Percentiles rank a stretch among this genome's conserved stretches.
phyloP scores from a whole-genome alignment of 2,329 filamentous ascomycete species.

The Juglanconis juglandina region DNA sequence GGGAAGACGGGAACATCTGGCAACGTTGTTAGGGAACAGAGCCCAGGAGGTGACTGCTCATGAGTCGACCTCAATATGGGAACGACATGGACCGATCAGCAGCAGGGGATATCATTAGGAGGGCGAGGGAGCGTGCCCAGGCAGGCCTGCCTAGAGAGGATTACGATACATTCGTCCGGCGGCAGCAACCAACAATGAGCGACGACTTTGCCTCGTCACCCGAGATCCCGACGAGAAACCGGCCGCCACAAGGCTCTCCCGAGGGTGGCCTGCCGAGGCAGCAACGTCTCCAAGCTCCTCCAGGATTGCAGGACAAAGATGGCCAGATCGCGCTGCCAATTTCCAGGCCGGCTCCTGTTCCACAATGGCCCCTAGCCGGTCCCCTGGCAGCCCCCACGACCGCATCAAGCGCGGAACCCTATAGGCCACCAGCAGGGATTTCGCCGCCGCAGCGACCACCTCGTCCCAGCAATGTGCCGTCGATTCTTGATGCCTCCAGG shows the following conservation, averaged over 20 bases:
- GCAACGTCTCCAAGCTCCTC: conserved; percentile 31
- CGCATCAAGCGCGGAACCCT: conserved; percentile 36
- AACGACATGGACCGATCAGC: conserved; percentile 46
- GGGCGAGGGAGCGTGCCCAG: conserved; percentile 52
- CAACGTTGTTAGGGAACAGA: conserved; percentile 22
- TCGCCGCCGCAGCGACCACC: conserved; percentile 56
- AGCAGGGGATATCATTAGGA: conserved; percentile 48
- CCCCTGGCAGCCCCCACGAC: conserved; percentile 34
- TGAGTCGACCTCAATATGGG: conserved; percentile 56
- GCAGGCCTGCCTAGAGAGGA: conserved; percentile 35
- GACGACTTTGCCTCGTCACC: conserved; percentile 25
- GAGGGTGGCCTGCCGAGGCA: conserved; percentile 23
- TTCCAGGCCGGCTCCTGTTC: conserved; percentile 48
- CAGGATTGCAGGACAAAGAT: conserved; percentile 34
- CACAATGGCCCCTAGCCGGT: conserved; percentile 52
- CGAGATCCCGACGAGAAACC: conserved; percentile 27
- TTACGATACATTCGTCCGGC: conserved; percentile 24
- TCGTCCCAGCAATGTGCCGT: conserved; percentile 57
- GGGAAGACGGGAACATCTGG: conserved; percentile 16
- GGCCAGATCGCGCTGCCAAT: conserved; percentile 45
- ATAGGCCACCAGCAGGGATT: conserved; percentile 48
- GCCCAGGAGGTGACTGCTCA: conserved; percentile 35
- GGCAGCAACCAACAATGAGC: conserved; percentile 23
- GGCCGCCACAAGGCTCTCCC: conserved; percentile 23
- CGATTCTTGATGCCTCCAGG: conserved; percentile 53